These are phyloP conservation scores for Euphorbia tirucalli DNA, from an alignment of 345 rosid species.

Conservation along the genomic window DNA sequence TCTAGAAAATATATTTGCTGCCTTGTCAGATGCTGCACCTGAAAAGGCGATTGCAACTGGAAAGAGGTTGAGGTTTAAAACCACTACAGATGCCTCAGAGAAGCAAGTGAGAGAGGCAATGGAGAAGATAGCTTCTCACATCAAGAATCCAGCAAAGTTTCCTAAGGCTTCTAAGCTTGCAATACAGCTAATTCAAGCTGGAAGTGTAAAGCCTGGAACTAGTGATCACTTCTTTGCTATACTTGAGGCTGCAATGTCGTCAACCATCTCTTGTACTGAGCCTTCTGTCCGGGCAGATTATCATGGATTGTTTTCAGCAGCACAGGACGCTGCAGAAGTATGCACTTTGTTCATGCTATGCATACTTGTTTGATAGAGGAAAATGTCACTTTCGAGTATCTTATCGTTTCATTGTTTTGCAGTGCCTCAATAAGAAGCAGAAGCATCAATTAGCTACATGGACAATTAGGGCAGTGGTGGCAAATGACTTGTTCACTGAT, in stretches of 20 bases:
- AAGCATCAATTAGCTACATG: constrained; percentile 62
- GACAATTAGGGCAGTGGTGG: constrained; percentile 77
- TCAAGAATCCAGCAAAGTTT: constrained; percentile 69
- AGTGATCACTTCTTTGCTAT: constrained; percentile 66
- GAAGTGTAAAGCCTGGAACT: constrained; percentile 83
- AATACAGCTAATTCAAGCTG: constrained; percentile 79
- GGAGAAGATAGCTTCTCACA: constrained; percentile 89
- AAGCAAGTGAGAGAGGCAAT: constrained; percentile 81
- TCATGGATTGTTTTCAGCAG: constrained; percentile 77
- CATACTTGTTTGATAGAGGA: background rate
- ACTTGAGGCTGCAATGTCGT: constrained; percentile 87
- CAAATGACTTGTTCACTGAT: constrained; percentile 88
- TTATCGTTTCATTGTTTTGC: constrained; percentile 22
- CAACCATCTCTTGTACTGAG: constrained; percentile 65
- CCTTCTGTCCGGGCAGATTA: constrained; percentile 64
- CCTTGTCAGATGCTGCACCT: constrained; percentile 30
- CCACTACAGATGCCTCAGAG: constrained; percentile 82
- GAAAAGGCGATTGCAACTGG: constrained; percentile 27
- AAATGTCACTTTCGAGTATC: constrained; percentile 19
- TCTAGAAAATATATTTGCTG: constrained; percentile 10
- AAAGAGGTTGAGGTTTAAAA: constrained; percentile 78
- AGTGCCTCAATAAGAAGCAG: constrained; percentile 75
- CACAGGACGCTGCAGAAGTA: constrained; percentile 75
- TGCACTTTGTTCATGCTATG: background rate
- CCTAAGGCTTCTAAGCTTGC: constrained; percentile 93